Evolutionary conservation across 2,329 filamentous ascomycete genomes (phyloP).

Genomic region (Aspergillus costaricaensis): DNA sequence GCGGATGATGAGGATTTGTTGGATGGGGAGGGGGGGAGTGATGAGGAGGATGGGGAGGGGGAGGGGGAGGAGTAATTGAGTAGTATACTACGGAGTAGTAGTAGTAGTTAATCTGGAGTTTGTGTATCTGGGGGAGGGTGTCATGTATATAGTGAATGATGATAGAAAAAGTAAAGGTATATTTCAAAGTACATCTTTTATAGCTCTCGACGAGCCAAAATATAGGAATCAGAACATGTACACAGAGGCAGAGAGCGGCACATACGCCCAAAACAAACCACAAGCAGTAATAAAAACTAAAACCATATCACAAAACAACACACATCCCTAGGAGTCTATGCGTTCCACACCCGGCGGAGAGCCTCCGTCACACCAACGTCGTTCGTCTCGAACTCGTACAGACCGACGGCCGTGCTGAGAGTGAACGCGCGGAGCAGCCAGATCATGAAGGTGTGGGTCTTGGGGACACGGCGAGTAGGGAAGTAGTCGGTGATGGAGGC

Average conservation of each 20-base stretch:
- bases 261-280: constrained; percentile 24
- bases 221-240: constrained; percentile 33
- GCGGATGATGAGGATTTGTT: constrained; percentile 58
- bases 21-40: constrained; percentile 42
- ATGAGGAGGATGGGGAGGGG: constrained; percentile 18
- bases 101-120: too few species aligned
- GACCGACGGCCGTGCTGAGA: constrained; percentile 76
- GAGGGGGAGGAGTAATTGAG: constrained; percentile 6
- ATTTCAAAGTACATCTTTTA: constrained; percentile 20
- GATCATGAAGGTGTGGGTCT: constrained; percentile 64
- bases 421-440: constrained; percentile 82
- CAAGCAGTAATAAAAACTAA: constrained; percentile 18
- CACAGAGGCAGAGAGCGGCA: constrained; percentile 30
- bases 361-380: constrained; percentile 92
- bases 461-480: constrained; percentile 69
- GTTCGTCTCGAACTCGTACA: constrained; percentile 99
- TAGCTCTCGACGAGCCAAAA: constrained; percentile 15
- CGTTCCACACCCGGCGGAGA: constrained; percentile 85
- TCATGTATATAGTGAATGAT: background rate
- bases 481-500: constrained; percentile 88
- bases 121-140: too few species aligned
- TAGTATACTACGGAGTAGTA: too few species aligned
- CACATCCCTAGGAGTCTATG: constrained; percentile 45
- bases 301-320: constrained; percentile 28
- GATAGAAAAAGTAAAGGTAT: too few species aligned